phyloP scores from a whole-genome alignment of 805 yeast genomes.

The Yamadazyma phyllophila region DNA sequence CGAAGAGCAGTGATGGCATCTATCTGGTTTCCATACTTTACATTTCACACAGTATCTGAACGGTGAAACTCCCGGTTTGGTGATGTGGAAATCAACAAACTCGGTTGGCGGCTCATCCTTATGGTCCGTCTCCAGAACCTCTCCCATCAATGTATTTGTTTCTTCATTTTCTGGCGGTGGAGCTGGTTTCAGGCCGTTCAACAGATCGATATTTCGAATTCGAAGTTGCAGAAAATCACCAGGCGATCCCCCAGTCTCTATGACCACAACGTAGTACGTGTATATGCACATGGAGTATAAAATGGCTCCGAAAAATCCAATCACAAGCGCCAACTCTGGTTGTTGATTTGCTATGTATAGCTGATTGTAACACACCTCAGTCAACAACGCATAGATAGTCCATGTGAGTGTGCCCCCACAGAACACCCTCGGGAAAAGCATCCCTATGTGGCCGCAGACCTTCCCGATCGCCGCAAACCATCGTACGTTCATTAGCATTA shows the following conservation, averaged over 20 bases:
- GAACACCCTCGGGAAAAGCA: constrained; percentile 48
- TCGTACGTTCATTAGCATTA: constrained; percentile 18
- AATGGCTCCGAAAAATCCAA: constrained; percentile 22
- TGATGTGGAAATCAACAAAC: constrained; percentile 34
- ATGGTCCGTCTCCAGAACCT: constrained; percentile 2
- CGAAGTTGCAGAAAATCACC: constrained; percentile 49
- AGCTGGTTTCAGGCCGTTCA: constrained; percentile 8
- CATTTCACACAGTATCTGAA: constrained; percentile 59
- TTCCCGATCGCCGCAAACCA: constrained; percentile 9
- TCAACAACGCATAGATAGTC: constrained; percentile 41
- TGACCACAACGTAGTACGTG: constrained; percentile 54
- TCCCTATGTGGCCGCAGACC: constrained; percentile 12
- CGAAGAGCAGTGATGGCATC: constrained; percentile 56
- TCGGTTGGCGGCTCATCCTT: constrained; percentile 29
- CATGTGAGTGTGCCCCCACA: constrained; percentile 45
- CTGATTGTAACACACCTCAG: constrained; percentile 16
- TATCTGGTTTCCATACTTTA: constrained; percentile 57
- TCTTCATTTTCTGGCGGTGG: constrained; percentile 15
- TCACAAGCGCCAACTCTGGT: constrained; percentile 15
- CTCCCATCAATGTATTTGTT: background rate
- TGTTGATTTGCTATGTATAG: constrained; percentile 14
- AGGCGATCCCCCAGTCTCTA: constrained; percentile 65
- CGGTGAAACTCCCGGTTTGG: constrained; percentile 51
- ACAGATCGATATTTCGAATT: constrained; percentile 19
- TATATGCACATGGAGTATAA: constrained; percentile 40